phyloP scores from a whole-genome alignment of 495 filamentous ascomycete species.

The Penicillium malachiteum region DNA sequence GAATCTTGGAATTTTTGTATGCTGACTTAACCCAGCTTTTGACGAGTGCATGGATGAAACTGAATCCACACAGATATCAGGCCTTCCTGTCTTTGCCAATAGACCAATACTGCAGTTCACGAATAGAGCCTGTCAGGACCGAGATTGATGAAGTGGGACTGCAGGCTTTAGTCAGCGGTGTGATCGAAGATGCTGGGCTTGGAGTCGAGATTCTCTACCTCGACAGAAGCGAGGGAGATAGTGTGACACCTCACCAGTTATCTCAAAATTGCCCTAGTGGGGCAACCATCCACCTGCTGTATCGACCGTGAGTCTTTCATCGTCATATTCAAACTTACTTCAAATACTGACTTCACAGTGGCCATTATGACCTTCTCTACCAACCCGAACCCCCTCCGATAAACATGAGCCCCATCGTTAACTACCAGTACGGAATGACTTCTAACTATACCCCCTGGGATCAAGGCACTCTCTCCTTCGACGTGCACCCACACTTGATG shows the following conservation, averaged over 20 bases:
- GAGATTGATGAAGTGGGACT: slow-evolving; percentile 92
- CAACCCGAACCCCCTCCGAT: slow-evolving; percentile 53
- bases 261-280: slow-evolving; percentile 50
- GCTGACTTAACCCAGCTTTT: slow-evolving; percentile 57
- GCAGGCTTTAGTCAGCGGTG: slow-evolving; percentile 69
- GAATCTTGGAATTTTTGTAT: neutral
- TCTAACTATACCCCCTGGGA: slow-evolving; percentile 44
- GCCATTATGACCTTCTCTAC: slow-evolving; percentile 96
- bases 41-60: slow-evolving; percentile 84
- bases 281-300: slow-evolving; percentile 64
- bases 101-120: slow-evolving; percentile 65
- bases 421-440: slow-evolving; percentile 45
- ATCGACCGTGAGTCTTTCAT: slow-evolving; percentile 60
- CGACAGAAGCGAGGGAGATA: slow-evolving; percentile 77
- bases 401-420: slow-evolving; percentile 48
- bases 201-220: slow-evolving; percentile 87
- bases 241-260: slow-evolving; percentile 75
- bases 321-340: neutral
- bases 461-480: slow-evolving; percentile 46
- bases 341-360: slow-evolving; percentile 44
- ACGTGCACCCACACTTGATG: slow-evolving; percentile 53
- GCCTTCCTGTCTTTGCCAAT: slow-evolving; percentile 67
- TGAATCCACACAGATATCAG: slow-evolving; percentile 63
- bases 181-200: slow-evolving; percentile 72
- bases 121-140: slow-evolving; percentile 69